These are phyloP conservation scores for Candolleomyces eurysporus DNA, from an alignment of 768 basidiomycete species.

Conservation along the genomic window DNA sequence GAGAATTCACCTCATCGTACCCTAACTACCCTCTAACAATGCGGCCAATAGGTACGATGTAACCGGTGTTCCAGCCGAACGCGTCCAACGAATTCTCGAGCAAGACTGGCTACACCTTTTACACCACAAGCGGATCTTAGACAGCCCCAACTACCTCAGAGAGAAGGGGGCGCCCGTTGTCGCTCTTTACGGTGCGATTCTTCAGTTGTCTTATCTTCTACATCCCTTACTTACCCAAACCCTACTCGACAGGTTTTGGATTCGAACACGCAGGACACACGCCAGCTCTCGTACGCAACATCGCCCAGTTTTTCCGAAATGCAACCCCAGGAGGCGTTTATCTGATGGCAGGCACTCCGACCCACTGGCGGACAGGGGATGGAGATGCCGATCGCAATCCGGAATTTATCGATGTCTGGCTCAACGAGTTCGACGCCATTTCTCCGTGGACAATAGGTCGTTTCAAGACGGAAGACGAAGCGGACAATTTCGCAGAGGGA, in stretches of 20 bases:
- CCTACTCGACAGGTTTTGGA: slow-evolving; percentile 55
- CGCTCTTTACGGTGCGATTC: slow-evolving; percentile 61
- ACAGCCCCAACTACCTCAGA: slow-evolving; percentile 70
- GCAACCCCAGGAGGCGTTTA: slow-evolving; percentile 72
- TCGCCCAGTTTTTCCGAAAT: slow-evolving; percentile 57
- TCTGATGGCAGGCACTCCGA: slow-evolving; percentile 66
- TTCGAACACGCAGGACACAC: slow-evolving; percentile 61
- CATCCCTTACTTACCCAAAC: not conserved
- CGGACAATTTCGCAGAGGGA: slow-evolving; percentile 59
- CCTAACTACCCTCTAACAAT: slow-evolving; percentile 8
- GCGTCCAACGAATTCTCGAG: slow-evolving; percentile 64
- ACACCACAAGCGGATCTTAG: slow-evolving; percentile 55
- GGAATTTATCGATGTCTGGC: slow-evolving; percentile 65
- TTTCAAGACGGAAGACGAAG: slow-evolving; percentile 57
- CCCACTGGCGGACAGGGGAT: slow-evolving; percentile 71
- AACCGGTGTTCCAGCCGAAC: slow-evolving; percentile 69
- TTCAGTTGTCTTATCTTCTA: not conserved
- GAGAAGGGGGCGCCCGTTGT: slow-evolving; percentile 72
- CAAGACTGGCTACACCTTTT: slow-evolving; percentile 76
- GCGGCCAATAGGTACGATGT: slow-evolving; percentile 69
- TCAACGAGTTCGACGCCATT: slow-evolving; percentile 76
- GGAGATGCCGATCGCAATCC: slow-evolving; percentile 71
- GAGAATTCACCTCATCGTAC: slow-evolving; percentile 20
- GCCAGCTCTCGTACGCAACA: slow-evolving; percentile 53
- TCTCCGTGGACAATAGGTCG: slow-evolving; percentile 84